Evolutionary conservation across 2,329 filamentous ascomycete genomes (phyloP), one percentile per base, ranked within the genome.

Genomic region (Pseudogymnoascus sp.): DNA sequence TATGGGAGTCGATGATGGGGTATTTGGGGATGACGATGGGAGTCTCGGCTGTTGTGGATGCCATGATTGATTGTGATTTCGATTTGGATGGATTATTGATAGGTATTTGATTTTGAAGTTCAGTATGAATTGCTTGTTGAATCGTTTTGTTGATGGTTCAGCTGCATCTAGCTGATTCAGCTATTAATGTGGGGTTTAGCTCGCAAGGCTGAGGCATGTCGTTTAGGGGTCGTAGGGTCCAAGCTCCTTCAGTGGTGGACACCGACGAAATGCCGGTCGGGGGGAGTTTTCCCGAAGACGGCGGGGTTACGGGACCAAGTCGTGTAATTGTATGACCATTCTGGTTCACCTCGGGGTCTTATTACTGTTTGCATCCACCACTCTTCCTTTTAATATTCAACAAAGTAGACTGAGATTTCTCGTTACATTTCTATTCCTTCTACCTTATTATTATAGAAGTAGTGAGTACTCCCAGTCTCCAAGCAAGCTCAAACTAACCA

Each of bases 1-100:
- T 87, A 77, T 96, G 92, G 37, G 90, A 87, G 77, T 96, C 92
- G 73, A 96, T 83, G 69, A 95, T 85, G 67, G 79, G 82, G 71
- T 79, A 74, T 59, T 57, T 35, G 13, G 57, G 38, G 57, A 12
- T n/a, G 57, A 48, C 4, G 45, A n/a, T 13, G 45, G 45, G 23
- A 15, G 45, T 7, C 2, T 18, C 23, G n/a, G 2, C 5, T 23
- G 45, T 30, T 28, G 23, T 30, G 7, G 26, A 30, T 52, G 45
- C 45, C 45, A 52, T 52, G n/a, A 5, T 19, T 52, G n/a, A 52
- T 30, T 30, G 26, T 30, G 18, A 6, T 18, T 52, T 52, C 9
- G 23, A 52, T 18, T 52, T 52, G 23, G 9, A 52, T 52, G 30
- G 45, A 30, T 52, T 28, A 12, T 18, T 52, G 45, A 30, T 52